Base-by-base conservation (phyloP, 257 asterid genomes). In the Handroanthus guayacan region DNA sequence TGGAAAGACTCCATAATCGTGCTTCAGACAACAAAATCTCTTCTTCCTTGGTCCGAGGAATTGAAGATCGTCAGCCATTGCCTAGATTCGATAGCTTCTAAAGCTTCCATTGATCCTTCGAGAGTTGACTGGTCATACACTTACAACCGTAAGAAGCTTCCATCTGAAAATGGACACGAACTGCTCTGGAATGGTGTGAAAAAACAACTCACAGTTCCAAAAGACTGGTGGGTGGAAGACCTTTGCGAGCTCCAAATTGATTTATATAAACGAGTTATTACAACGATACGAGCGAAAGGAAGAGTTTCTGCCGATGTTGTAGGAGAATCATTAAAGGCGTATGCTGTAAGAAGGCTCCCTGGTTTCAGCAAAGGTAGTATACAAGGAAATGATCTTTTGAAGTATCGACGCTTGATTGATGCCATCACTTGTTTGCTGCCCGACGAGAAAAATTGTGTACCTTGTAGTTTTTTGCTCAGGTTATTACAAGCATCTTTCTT, bases 151-250 rank as follows among this genome's bases (percentile, higher is more conserved):
- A 86, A 84, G 54, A 87, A 87, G 71, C 89, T 87, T 7, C 75
- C 82, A 3, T 81, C 94, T 0, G 94, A 87, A 77, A 86, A 76
- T 62, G 92, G 83, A 43, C 72, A 82, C 31, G 91, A 87, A 41
- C 52, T 85, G 0, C 83, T 68, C 14, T 86, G 90, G 92, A 87
- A 88, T 34, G 94, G 89, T 61, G 86, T 87, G 83, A 81, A 78
- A 48, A 88, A 84, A 74, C 94, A 83, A 48, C 85, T 14, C 62
- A 43, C 62, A n/a, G 94, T 90, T 63, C 97, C 97, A 0, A 77
- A 78, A 41, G 97, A 92, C 73, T 92, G 97, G 97, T 92, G 97
- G 97, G 93, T 86, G 1, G 95, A 90, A 80, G 97, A 92, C 76
- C 84, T 92, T 12, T 92, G 90, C 52, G 93, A 92, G 16, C 97